Evolutionary conservation across 352 stramenopile species (phyloP).

Genomic region (Stramenopiles sp.): DNA sequence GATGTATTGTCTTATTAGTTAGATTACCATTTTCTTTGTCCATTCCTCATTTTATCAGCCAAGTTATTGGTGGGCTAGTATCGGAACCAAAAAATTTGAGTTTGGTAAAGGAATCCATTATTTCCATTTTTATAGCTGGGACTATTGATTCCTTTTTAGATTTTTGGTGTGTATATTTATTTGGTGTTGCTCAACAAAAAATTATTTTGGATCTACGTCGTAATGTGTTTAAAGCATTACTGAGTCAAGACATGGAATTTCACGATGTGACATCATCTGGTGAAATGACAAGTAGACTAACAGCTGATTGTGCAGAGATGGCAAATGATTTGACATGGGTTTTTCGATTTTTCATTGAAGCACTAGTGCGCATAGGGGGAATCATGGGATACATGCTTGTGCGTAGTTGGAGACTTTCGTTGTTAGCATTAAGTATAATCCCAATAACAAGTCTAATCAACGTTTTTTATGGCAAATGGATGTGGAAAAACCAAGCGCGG

Average conservation of each 20-base stretch:
- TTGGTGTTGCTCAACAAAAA: not conserved
- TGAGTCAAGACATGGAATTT: not conserved
- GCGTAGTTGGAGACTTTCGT: too few relatives aligned
- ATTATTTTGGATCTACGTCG: not conserved
- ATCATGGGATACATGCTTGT: too few relatives aligned
- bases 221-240: not conserved
- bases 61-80: conserved; percentile 23
- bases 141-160: not conserved
- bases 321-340: not conserved
- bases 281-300: not conserved
- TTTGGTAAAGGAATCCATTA: not conserved
- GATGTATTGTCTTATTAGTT: conserved; percentile 35
- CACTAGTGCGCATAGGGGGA: not conserved
- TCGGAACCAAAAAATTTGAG: not conserved
- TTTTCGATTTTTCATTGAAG: not conserved
- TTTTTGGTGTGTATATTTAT: not conserved
- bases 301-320: not conserved
- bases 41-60: conserved; percentile 42
- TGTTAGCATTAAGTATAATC: too few relatives aligned
- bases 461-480: conserved; percentile 37
- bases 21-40: conserved; percentile 38
- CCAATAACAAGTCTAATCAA: too few relatives aligned
- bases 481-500: too few relatives aligned
- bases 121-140: not conserved
- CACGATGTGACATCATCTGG: not conserved